A percentile compares a stretch with the other conserved stretches of the same genome.
These are phyloP conservation scores for Gossypium schwendimanii DNA, from an alignment of 441 rosid genomes.

Conservation along the genomic window DNA sequence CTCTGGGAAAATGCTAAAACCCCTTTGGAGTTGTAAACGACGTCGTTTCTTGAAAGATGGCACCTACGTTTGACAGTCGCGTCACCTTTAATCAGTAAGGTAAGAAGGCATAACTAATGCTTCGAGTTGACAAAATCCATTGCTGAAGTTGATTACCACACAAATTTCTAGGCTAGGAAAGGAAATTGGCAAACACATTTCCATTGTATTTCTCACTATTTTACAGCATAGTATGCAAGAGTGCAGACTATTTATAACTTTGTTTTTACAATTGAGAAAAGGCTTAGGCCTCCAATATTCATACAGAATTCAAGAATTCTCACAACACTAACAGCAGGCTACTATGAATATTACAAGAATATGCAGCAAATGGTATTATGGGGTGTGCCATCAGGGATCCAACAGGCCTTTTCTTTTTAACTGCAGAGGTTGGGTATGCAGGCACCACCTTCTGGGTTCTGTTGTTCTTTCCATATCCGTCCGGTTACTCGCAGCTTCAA, in stretches of 20 bases:
- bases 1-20: background rate
- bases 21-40: background rate
- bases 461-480: constrained; percentile 93
- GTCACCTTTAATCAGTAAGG: background rate
- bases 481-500: constrained; percentile 86
- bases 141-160: background rate
- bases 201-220: background rate
- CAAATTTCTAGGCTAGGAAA: background rate
- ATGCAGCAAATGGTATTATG: constrained; percentile 9
- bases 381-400: background rate
- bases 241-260: background rate
- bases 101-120: background rate
- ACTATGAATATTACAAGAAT: constrained; percentile 20
- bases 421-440: constrained; percentile 84
- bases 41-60: background rate
- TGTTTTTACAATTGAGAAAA: constrained; percentile 12
- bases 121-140: background rate
- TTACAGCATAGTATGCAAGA: background rate
- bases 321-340: constrained; percentile 13
- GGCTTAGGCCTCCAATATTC: constrained; percentile 21
- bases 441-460: constrained; percentile 69
- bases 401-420: constrained; percentile 11
- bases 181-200: background rate
- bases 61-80: too few species aligned
- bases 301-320: constrained; percentile 20